Percentiles rank a stretch among this genome's conserved stretches.
Evolutionary conservation across 2,329 filamentous ascomycete species (phyloP).

Genomic region (Monosporascus ibericus): DNA sequence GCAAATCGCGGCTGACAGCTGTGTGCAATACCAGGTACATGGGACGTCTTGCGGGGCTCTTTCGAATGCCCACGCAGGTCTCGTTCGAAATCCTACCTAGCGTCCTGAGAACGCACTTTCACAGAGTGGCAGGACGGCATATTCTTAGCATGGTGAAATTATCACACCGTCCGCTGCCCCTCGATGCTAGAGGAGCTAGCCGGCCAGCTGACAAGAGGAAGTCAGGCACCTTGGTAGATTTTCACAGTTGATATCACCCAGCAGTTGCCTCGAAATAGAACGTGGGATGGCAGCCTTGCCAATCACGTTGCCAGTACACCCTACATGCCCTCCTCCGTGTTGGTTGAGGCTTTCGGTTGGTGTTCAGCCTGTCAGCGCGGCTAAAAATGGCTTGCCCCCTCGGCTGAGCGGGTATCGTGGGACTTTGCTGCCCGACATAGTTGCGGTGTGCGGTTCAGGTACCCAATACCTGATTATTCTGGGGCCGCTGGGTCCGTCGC

Average conservation of each 20-base stretch:
- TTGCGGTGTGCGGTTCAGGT: slow-evolving; percentile 8
- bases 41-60: no score
- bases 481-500: not conserved
- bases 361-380: not conserved
- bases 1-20: no score
- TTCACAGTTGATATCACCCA: not conserved
- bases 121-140: no score
- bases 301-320: not conserved
- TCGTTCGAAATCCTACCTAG: no score
- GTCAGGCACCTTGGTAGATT: no score
- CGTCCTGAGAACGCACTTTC: no score
- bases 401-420: slow-evolving; percentile 4
- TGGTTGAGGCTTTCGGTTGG: not conserved
- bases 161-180: no score
- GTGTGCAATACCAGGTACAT: no score
- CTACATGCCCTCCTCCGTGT: not conserved
- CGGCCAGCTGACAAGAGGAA: no score
- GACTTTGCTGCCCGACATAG: slow-evolving; percentile 8
- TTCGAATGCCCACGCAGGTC: no score
- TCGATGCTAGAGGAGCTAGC: no score
- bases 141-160: no score
- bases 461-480: slow-evolving; percentile 3
- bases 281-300: not conserved
- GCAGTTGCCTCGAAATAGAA: not conserved
- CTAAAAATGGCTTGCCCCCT: not conserved